A percentile compares a stretch with the other conserved stretches of the same genome.
Conservation (phyloP, 805 yeast genomes). For the Clavispora phyllophila region DNA sequence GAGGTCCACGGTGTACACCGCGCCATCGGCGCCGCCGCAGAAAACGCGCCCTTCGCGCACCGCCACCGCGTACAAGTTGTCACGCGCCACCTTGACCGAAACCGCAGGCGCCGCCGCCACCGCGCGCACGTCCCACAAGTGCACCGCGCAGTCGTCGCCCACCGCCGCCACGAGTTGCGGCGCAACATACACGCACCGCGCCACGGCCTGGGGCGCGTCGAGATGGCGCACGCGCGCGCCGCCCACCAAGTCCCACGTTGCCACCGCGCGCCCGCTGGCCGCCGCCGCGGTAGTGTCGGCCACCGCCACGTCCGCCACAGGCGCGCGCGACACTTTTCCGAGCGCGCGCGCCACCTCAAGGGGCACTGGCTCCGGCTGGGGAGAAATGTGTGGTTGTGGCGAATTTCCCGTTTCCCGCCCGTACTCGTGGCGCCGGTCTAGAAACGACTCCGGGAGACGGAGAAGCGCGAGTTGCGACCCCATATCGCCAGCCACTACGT, state of each 20-base stretch:
- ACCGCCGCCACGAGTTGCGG: constrained; percentile 11
- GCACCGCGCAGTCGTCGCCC: constrained; percentile 14
- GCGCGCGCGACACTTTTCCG: constrained; percentile 14
- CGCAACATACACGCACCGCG: constrained; percentile 8
- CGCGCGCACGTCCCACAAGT: constrained; percentile 11
- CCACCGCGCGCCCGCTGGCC: constrained; percentile 7
- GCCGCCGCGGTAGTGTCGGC: constrained; percentile 3
- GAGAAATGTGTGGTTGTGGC: background rate
- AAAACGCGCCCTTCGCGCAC: constrained; percentile 6
- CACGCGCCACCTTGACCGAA: constrained; percentile 8
- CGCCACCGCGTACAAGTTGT: constrained; percentile 13
- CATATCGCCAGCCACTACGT: constrained; percentile 10
- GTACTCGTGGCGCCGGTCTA: too few relatives aligned
- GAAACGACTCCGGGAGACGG: background rate
- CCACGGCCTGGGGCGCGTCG: constrained; percentile 8
- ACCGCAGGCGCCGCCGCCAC: constrained; percentile 6
- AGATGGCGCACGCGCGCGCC: constrained; percentile 6
- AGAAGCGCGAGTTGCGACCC: constrained; percentile 9
- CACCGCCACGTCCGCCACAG: constrained; percentile 9
- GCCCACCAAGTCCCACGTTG: constrained; percentile 13
- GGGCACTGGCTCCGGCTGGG: background rate
- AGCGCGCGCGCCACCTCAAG: background rate
- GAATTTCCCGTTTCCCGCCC: too few relatives aligned
- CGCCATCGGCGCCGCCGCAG: constrained; percentile 16
- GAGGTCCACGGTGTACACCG: constrained; percentile 11